Evolutionary conservation across 352 stramenopile genomes (phyloP).

Genomic region (Globisporangium alternatum): DNA sequence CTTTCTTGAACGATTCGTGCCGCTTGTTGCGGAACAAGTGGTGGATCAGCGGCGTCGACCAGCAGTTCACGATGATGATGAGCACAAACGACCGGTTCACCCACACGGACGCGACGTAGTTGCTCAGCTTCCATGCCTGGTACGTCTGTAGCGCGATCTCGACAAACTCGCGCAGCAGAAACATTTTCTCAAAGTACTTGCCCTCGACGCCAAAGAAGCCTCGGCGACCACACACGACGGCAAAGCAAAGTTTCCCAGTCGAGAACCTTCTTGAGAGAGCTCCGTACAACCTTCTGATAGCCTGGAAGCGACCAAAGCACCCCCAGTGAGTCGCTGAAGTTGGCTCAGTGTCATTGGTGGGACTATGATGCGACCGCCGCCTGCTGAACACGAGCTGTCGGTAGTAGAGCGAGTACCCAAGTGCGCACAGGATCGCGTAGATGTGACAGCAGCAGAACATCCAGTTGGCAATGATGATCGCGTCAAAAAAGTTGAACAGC

Average conservation of each 20-base stretch:
- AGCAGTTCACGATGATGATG: slow-evolving; percentile 14
- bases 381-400: slow-evolving; percentile 5
- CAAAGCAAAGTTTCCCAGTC: background rate
- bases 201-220: slow-evolving; percentile 12
- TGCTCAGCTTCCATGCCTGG: slow-evolving; percentile 13
- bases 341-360: background rate
- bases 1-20: slow-evolving; percentile 13
- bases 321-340: background rate
- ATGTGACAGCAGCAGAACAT: background rate
- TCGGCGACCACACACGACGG: slow-evolving; percentile 1
- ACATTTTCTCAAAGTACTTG: slow-evolving; percentile 3
- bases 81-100: slow-evolving; percentile 11
- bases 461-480: slow-evolving; percentile 1
- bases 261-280: background rate
- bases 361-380: background rate
- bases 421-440: slow-evolving; percentile 3
- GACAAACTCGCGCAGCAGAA: slow-evolving; percentile 6
- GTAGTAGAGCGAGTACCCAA: slow-evolving; percentile 5
- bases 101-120: slow-evolving; percentile 6
- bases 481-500: background rate
- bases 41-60: slow-evolving; percentile 13
- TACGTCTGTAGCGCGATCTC: slow-evolving; percentile 11
- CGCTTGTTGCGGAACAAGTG: background rate
- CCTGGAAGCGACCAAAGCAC: background rate
- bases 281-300: background rate